phyloP scores from a whole-genome alignment of 768 basidiomycete species.

The Amanita phalloides region DNA sequence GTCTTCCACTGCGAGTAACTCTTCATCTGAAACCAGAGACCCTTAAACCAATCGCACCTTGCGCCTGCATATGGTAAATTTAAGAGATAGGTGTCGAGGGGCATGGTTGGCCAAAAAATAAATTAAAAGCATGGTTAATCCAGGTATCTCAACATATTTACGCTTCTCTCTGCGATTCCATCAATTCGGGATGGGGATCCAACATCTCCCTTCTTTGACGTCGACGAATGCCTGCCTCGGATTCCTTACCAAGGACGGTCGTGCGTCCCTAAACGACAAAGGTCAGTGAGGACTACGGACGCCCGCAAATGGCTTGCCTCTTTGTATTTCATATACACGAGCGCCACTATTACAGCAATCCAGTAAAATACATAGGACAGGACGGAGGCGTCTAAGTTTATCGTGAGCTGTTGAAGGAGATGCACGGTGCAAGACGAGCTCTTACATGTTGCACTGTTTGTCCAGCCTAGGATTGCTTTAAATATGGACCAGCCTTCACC shows the following conservation, averaged over 20 bases:
- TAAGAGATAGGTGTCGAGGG: neutral
- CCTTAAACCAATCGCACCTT: neutral
- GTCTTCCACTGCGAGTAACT: too few species aligned
- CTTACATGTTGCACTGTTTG: conserved; percentile 66
- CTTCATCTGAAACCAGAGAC: neutral
- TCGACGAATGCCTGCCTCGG: conserved; percentile 30
- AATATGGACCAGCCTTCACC: conserved; percentile 73
- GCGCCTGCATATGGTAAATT: neutral
- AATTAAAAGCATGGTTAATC: too few species aligned
- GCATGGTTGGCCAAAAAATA: too few species aligned
- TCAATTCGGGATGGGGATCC: neutral
- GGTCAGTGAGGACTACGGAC: neutral
- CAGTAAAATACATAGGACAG: conserved; percentile 91
- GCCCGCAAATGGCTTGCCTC: conserved; percentile 27
- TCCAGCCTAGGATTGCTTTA: conserved; percentile 80
- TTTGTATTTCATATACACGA: conserved; percentile 58
- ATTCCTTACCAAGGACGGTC: conserved; percentile 48
- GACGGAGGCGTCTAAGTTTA: conserved; percentile 52
- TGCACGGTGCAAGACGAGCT: conserved; percentile 1
- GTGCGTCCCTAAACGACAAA: conserved; percentile 41
- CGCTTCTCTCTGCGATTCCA: neutral
- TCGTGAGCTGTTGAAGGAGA: neutral
- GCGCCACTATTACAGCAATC: conserved; percentile 62
- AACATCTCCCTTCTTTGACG: conserved; percentile 7
- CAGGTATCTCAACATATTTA: neutral